Base-by-base conservation (phyloP, 345 rosid species). In the Capsella bursapastoris region DNA sequence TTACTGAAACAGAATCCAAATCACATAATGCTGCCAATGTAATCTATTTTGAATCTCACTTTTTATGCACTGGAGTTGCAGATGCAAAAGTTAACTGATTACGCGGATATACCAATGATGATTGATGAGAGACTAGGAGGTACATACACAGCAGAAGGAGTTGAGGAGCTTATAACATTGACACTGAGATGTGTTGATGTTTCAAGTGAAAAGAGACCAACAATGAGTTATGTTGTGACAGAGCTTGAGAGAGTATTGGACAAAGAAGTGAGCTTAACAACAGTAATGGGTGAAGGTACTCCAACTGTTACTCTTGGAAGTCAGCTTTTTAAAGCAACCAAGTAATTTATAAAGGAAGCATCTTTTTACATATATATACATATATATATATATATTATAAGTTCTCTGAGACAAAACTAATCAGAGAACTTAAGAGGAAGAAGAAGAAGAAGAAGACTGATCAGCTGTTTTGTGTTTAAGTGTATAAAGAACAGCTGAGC, bases 261-360 rank as follows among this genome's bases (percentile, higher is more conserved):
- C 63, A 90, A 87, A 50, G 98, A 94, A 78, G 89, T 80, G 85
- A 90, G 80, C 78, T 83, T 88, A 84, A 94, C 96, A 1, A 88
- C 90, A 40, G 82, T 87, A 7, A 87, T 91, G 93, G 93, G 94
- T 51, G 95, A 87, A 85, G 93, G 93, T 73, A 86, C 90, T 60
- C 85, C 96, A 9, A 85, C 78, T 2, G 97, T 94, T 78, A 87
- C 84, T 22, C 97, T 86, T 52, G 97, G 98, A 79, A 93, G 98
- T 80, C 97, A 90, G 70, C 84, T 91, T 16, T 93, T 93, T 70
- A 82, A 62, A 81, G 68, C 92, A 38, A 32, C 89, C 49, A 79
- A 78, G 71, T 87, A 73, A 84, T 57, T 29, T 14, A 16, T n/a
- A 50, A 18, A 3, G 37, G 28, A 51, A 62, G 77, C 88, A 82